Conservation (phyloP, 2,329 filamentous ascomycete species). For the Xylariaceae sp. region DNA sequence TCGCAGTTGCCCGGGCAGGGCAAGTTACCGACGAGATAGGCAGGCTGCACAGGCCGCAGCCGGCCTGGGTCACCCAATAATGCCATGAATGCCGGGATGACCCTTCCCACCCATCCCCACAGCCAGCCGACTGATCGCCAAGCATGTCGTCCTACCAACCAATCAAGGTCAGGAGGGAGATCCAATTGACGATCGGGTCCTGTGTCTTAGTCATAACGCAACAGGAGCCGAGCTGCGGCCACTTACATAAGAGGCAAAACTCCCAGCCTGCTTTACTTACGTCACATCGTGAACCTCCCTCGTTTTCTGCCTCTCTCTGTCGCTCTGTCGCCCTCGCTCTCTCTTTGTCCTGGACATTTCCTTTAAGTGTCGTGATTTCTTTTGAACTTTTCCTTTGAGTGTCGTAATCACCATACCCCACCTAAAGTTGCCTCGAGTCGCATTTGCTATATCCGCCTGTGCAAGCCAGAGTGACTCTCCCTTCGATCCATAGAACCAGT, state of each 20-base stretch:
- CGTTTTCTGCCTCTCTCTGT: too few relatives aligned
- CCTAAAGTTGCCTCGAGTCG: not conserved
- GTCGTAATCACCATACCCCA: not conserved
- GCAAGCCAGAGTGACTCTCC: slow-evolving; percentile 1
- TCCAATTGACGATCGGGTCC: slow-evolving; percentile 3
- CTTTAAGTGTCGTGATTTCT: not conserved
- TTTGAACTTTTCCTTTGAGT: not conserved
- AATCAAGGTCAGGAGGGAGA: slow-evolving; percentile 3
- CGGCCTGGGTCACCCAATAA: too few relatives aligned
- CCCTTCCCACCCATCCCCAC: not conserved
- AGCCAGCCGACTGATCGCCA: slow-evolving; percentile 9
- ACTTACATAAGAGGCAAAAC: not conserved
- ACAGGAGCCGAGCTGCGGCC: not conserved
- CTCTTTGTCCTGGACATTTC: not conserved
- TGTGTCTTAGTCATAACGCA: slow-evolving; percentile 3
- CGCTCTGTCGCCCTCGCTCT: not conserved
- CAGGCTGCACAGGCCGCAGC: too few relatives aligned
- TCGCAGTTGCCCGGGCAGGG: too few relatives aligned
- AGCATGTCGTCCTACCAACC: slow-evolving; percentile 7
- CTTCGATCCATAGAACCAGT: not conserved
- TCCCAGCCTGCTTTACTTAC: not conserved
- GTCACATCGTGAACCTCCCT: not conserved
- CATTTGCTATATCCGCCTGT: not conserved
- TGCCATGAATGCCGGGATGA: not conserved
- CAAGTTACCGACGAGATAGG: too few relatives aligned